Evolutionary conservation across 2,329 filamentous ascomycete genomes (phyloP).

Genomic region (Chalaropsis ovoidea): DNA sequence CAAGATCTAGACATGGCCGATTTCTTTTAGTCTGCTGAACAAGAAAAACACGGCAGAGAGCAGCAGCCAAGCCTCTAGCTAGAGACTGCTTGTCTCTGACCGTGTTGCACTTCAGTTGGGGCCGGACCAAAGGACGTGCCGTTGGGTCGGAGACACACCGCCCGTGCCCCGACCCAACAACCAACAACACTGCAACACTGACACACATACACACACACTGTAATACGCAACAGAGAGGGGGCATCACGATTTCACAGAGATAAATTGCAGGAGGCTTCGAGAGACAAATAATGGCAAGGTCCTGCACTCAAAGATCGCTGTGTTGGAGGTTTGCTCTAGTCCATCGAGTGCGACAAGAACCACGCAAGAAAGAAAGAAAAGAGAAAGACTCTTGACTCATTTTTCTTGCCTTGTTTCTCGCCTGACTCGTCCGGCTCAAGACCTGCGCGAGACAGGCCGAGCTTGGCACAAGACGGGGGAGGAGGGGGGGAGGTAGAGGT

Average conservation of each 20-base stretch:
- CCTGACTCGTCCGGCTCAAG: slow-evolving; percentile 22
- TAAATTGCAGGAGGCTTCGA: slow-evolving; percentile 25
- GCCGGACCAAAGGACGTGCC: too few species aligned
- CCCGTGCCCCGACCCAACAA: too few species aligned
- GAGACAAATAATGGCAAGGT: slow-evolving; percentile 20
- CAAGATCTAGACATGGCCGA: not conserved
- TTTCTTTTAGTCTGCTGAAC: not conserved
- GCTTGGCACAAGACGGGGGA: slow-evolving; percentile 24
- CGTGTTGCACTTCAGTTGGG: too few species aligned
- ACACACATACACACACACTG: not conserved
- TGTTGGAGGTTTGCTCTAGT: slow-evolving; percentile 23
- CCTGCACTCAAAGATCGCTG: slow-evolving; percentile 26
- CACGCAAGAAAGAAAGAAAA: not conserved
- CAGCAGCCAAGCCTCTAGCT: too few species aligned
- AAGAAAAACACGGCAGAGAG: too few species aligned
- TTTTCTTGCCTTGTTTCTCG: not conserved
- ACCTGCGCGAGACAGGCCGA: slow-evolving; percentile 19
- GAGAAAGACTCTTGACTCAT: not conserved
- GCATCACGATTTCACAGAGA: slow-evolving; percentile 23
- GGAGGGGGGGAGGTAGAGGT: not conserved
- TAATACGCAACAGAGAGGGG: too few species aligned
- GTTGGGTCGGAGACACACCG: too few species aligned
- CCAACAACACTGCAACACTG: too few species aligned
- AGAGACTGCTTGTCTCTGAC: too few species aligned
- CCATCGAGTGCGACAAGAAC: slow-evolving; percentile 12